A percentile compares a stretch with the other conserved stretches of the same genome.
These are phyloP conservation scores for Trypanosoma boissoni DNA, from an alignment of 208 protist genomes.

Conservation along the genomic window DNA sequence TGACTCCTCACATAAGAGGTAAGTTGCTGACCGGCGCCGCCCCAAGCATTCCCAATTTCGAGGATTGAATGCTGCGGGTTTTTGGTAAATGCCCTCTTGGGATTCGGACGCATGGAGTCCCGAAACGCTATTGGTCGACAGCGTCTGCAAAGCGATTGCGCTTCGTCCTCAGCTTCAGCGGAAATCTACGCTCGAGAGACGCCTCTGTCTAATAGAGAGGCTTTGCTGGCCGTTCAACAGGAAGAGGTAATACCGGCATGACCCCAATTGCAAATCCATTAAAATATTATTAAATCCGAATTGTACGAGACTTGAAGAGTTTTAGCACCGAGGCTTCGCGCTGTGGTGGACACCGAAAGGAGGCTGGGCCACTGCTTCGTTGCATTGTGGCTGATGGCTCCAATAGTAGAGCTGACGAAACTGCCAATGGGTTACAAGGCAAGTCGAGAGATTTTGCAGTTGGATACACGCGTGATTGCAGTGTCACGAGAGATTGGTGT, in stretches of 20 bases:
- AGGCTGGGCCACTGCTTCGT: no score
- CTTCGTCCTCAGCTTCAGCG: no score
- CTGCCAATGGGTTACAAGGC: slow-evolving; percentile 26
- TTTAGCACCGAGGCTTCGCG: background rate
- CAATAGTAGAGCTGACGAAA: slow-evolving; percentile 17
- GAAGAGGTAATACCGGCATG: background rate
- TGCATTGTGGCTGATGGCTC: background rate
- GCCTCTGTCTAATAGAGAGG: background rate
- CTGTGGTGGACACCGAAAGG: background rate
- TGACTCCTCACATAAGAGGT: no score
- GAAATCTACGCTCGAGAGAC: no score
- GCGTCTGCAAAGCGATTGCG: no score
- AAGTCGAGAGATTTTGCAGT: slow-evolving; percentile 30
- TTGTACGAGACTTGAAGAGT: background rate
- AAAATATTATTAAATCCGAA: background rate
- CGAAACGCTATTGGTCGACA: no score
- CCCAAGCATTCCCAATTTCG: no score
- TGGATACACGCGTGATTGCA: slow-evolving; percentile 13
- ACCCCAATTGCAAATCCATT: background rate
- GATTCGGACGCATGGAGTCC: no score
- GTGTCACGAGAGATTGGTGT: slow-evolving; percentile 14
- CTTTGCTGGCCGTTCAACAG: background rate
- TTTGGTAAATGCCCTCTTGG: no score
- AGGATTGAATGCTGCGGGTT: no score
- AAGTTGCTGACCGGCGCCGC: no score